Percentiles rank a stretch among this genome's conserved stretches.
Evolutionary conservation across 2,329 filamentous ascomycete genomes (phyloP).

Genomic region (Metarhizium humberi): DNA sequence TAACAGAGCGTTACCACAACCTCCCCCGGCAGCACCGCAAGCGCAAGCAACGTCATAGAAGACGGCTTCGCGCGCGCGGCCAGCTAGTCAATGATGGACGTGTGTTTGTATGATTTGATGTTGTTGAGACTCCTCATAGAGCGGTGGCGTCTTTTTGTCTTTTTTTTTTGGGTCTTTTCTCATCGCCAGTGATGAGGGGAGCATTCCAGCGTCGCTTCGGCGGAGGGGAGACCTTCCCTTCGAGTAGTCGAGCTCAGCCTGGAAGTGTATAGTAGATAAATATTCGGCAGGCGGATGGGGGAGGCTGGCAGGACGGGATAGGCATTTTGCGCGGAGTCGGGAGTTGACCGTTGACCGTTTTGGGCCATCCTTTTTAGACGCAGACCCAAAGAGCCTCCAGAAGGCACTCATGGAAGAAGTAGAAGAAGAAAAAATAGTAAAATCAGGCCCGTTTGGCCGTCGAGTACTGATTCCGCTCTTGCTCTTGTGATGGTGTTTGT

Average conservation of each 20-base stretch:
- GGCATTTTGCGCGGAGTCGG: slow-evolving; percentile 28
- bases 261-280: slow-evolving; percentile 10
- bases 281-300: neutral
- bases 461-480: neutral
- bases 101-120: slow-evolving; percentile 12
- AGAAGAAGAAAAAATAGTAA: slow-evolving; percentile 1
- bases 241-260: neutral
- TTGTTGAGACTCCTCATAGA: slow-evolving; percentile 4
- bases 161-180: neutral
- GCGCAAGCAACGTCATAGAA: slow-evolving; percentile 17
- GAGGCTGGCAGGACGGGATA: slow-evolving; percentile 9
- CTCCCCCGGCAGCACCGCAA: slow-evolving; percentile 10
- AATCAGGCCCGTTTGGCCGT: neutral
- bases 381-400: slow-evolving; percentile 9
- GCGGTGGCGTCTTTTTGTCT: slow-evolving; percentile 1
- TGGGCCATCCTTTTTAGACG: slow-evolving; percentile 3
- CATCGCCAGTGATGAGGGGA: neutral
- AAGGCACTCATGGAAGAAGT: slow-evolving; percentile 10
- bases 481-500: neutral
- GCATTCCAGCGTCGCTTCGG: neutral
- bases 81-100: slow-evolving; percentile 1
- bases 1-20: slow-evolving; percentile 7
- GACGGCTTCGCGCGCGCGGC: neutral
- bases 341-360: slow-evolving; percentile 13
- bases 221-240: neutral